Evolutionary conservation across 208 protist genomes (phyloP).

Genomic region (Trypanosoma mega): DNA sequence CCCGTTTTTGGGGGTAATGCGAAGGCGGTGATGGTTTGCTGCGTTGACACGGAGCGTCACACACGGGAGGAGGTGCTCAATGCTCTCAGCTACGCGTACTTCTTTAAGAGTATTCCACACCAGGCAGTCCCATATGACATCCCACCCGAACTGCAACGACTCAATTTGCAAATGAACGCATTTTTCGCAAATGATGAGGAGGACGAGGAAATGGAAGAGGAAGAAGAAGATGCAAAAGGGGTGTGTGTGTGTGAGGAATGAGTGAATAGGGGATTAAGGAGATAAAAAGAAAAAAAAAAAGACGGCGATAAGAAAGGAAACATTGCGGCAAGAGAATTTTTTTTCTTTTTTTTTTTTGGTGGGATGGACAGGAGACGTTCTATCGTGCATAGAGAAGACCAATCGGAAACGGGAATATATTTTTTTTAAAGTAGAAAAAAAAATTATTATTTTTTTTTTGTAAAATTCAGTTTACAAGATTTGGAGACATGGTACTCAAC

Average conservation of each 20-base stretch:
- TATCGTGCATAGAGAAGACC: too few relatives aligned
- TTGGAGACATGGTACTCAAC: too few relatives aligned
- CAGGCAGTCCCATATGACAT: conserved; percentile 42
- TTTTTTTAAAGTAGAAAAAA: conserved; percentile 10
- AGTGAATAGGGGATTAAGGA: neutral
- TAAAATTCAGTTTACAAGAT: too few relatives aligned
- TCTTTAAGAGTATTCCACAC: conserved; percentile 47
- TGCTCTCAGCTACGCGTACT: conserved; percentile 33
- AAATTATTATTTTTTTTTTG: neutral
- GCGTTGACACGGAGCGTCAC: conserved; percentile 3
- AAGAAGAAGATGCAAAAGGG: neutral
- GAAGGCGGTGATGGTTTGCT: conserved; percentile 37
- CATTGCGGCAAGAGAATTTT: too few relatives aligned
- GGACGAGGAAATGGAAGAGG: neutral
- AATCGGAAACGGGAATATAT: too few relatives aligned
- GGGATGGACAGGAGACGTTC: too few relatives aligned
- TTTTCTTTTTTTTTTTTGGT: too few relatives aligned
- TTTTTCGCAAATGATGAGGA: conserved; percentile 14
- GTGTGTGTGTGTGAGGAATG: neutral
- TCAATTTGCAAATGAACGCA: conserved; percentile 31
- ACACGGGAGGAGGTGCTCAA: conserved; percentile 27
- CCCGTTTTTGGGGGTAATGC: conserved; percentile 66
- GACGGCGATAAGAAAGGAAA: too few relatives aligned
- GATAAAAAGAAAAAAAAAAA: neutral
- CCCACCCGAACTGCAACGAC: conserved; percentile 37